Evolutionary conservation across 1,284 basidiomycete genomes (phyloP).

Genomic region (Amylostereum areolatum): DNA sequence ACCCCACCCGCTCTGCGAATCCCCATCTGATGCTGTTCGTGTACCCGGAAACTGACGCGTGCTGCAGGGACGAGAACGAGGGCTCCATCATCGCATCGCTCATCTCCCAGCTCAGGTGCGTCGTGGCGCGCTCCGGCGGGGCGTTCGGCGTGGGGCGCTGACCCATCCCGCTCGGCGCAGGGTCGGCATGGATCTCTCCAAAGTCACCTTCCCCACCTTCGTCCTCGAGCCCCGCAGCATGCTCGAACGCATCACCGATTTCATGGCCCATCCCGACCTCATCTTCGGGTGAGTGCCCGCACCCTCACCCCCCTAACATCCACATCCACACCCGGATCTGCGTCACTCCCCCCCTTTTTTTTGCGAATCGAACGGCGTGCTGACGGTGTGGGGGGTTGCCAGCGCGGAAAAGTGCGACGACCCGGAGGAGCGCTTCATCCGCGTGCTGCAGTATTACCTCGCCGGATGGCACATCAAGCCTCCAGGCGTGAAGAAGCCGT

Average conservation of each 20-base stretch:
- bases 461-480: constrained; percentile 99
- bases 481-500: constrained; percentile 99
- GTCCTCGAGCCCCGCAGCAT: constrained; percentile 92
- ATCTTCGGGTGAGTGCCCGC: constrained; percentile 78
- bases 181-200: constrained; percentile 93
- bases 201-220: constrained; percentile 92
- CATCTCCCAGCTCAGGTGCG: constrained; percentile 80
- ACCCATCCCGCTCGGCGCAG: constrained; percentile 29
- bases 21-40: constrained; percentile 12
- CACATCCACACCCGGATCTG: constrained; percentile 13
- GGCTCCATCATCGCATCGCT: constrained; percentile 75
- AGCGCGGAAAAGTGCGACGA: constrained; percentile 74
- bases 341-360: constrained; percentile 3
- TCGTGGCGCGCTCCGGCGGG: background rate
- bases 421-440: constrained; percentile 88
- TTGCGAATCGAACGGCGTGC: constrained; percentile 8
- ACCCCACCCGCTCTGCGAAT: constrained; percentile 17
- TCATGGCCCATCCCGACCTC: constrained; percentile 98
- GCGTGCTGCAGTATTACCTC: constrained; percentile 91
- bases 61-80: constrained; percentile 66
- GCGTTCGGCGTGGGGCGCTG: background rate
- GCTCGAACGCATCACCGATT: constrained; percentile 96
- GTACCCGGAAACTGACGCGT: constrained; percentile 13
- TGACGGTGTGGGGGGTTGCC: background rate
- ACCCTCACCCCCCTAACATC: constrained; percentile 10